Evolutionary conservation across 2,329 filamentous ascomycete genomes (phyloP).

Genomic region (Cadophora sp.): DNA sequence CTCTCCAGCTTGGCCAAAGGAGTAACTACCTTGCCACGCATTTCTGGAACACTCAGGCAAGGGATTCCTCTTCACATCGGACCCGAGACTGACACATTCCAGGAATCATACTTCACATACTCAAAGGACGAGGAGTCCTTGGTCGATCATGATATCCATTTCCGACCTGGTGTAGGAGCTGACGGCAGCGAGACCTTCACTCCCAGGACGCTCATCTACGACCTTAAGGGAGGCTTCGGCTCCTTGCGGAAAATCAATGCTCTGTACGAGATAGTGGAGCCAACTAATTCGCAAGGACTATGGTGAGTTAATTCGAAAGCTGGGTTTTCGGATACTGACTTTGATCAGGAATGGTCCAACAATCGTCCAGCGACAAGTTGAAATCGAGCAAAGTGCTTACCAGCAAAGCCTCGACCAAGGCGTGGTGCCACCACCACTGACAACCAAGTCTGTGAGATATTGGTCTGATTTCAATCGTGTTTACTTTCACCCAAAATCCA

Average conservation of each 20-base stretch:
- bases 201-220: conserved; percentile 90
- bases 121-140: conserved; percentile 67
- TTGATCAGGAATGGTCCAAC: conserved; percentile 66
- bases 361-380: conserved; percentile 70
- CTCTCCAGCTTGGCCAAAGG: conserved; percentile 89
- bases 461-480: conserved; percentile 96
- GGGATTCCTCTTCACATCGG: conserved; percentile 19
- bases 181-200: conserved; percentile 92
- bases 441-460: conserved; percentile 78
- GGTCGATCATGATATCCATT: conserved; percentile 87
- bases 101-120: conserved; percentile 99
- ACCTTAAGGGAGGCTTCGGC: conserved; percentile 92
- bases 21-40: conserved; percentile 95
- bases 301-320: conserved; percentile 47
- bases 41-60: conserved; percentile 94
- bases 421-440: conserved; percentile 66
- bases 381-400: conserved; percentile 76
- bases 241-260: conserved; percentile 87
- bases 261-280: conserved; percentile 65
- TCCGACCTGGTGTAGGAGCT: conserved; percentile 79
- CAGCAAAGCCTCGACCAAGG: conserved; percentile 81
- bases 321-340: conserved; percentile 15
- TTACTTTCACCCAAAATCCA: conserved; percentile 89
- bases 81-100: conserved; percentile 28
- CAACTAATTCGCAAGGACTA: conserved; percentile 41